phyloP scores from a whole-genome alignment of 2,329 filamentous ascomycete genomes.

The Pseudocercospora crystallina region DNA sequence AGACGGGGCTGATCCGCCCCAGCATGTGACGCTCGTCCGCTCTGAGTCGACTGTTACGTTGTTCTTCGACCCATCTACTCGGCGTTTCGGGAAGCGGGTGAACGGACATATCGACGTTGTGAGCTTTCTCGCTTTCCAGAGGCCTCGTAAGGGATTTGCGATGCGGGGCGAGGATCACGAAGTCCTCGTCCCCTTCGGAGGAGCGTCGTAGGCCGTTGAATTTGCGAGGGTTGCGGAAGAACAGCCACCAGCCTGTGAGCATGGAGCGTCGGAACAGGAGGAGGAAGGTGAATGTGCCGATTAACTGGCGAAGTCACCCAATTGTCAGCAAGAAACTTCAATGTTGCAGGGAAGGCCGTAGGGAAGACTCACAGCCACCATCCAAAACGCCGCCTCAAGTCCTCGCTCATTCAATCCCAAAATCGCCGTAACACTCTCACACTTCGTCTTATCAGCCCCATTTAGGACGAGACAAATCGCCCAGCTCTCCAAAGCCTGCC shows the following conservation, averaged over 20 bases:
- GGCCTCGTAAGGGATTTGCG: conserved; percentile 19
- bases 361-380: conserved; percentile 53
- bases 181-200: conserved; percentile 14
- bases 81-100: no score
- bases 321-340: background rate
- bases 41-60: no score
- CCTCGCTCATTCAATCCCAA: conserved; percentile 62
- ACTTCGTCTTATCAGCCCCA: conserved; percentile 62
- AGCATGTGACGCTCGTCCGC: no score
- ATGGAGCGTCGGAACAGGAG: conserved; percentile 76
- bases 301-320: conserved; percentile 55
- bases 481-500: conserved; percentile 60
- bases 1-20: background rate
- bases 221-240: conserved; percentile 38
- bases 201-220: conserved; percentile 3
- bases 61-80: no score
- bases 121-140: conserved; percentile 14
- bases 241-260: conserved; percentile 71
- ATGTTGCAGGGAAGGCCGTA: background rate
- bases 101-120: background rate
- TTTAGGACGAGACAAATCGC: conserved; percentile 60
- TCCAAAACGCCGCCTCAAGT: conserved; percentile 68
- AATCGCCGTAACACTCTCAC: conserved; percentile 55
- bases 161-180: conserved; percentile 17
- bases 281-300: conserved; percentile 74